Conservation (phyloP, 108 stramenopile genomes). For the Schizochytrium sp. region DNA sequence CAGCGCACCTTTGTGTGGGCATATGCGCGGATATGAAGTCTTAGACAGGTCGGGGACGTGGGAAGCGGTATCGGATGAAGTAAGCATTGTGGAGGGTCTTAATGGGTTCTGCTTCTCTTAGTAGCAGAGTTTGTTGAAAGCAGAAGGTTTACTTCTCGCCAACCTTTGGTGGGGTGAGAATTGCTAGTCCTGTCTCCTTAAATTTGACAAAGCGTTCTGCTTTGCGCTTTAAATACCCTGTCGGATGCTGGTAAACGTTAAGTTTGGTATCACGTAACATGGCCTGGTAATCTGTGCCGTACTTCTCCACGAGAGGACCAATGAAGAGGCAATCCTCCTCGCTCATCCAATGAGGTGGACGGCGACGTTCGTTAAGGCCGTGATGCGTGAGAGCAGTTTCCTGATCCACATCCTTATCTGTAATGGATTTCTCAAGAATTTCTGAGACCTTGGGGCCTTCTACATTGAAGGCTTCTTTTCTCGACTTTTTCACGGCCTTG, state of each 20-base stretch:
- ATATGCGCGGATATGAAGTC: too few species aligned
- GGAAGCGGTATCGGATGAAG: too few species aligned
- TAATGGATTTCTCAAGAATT: not conserved
- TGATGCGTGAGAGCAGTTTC: not conserved
- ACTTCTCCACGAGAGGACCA: not conserved
- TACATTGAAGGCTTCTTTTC: not conserved
- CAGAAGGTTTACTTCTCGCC: not conserved
- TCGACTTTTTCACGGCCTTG: not conserved
- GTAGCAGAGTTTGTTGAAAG: not conserved
- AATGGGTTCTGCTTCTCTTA: not conserved
- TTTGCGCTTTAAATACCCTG: not conserved
- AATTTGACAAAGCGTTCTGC: not conserved
- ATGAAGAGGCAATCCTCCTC: conserved; percentile 27
- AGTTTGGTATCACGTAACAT: conserved; percentile 1
- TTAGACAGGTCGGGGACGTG: too few species aligned
- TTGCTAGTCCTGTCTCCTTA: not conserved
- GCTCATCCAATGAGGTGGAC: conserved; percentile 24
- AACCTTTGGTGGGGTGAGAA: not conserved
- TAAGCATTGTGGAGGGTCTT: too few species aligned
- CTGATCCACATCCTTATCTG: not conserved
- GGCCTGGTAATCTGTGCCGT: conserved; percentile 40
- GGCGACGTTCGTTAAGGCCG: not conserved
- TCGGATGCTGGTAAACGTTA: conserved; percentile 12
- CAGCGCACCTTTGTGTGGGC: too few species aligned
- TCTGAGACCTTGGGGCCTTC: not conserved